Percentiles rank a stretch among this genome's conserved stretches.
These are phyloP conservation scores for Podila minutissima DNA, from an alignment of 192 early-diverging fungal genomes.

Conservation along the genomic window DNA sequence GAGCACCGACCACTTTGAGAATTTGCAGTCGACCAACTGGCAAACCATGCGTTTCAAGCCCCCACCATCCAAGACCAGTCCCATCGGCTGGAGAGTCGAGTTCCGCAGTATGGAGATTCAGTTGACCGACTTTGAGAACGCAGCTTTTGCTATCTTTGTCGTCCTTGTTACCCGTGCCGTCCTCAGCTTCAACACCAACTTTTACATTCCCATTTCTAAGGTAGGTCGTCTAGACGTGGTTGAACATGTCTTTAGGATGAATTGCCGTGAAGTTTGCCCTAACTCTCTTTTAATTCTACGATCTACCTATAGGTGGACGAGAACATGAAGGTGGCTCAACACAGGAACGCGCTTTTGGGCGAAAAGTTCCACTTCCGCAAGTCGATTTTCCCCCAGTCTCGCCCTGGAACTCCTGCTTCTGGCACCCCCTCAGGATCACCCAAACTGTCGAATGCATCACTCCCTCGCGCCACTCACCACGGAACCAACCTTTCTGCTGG, in stretches of 20 bases:
- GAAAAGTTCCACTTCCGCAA: slow-evolving; percentile 94
- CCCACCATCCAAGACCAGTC: slow-evolving; percentile 84
- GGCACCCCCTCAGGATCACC: slow-evolving; percentile 48
- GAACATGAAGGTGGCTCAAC: slow-evolving; percentile 92
- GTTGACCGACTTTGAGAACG: slow-evolving; percentile 96
- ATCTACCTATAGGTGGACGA: slow-evolving; percentile 74
- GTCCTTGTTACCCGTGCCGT: slow-evolving; percentile 91
- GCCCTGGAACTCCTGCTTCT: slow-evolving; percentile 40
- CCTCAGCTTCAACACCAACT: slow-evolving; percentile 88
- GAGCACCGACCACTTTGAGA: slow-evolving; percentile 97
- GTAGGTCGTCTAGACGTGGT: slow-evolving; percentile 41
- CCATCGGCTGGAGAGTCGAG: slow-evolving; percentile 98
- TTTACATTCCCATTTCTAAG: slow-evolving; percentile 97
- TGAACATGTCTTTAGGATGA: no score
- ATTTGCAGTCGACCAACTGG: slow-evolving; percentile 99
- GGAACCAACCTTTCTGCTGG: slow-evolving; percentile 8
- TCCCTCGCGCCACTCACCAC: slow-evolving; percentile 10
- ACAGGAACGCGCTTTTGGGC: slow-evolving; percentile 79
- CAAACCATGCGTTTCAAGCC: slow-evolving; percentile 99
- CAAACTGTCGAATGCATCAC: slow-evolving; percentile 16
- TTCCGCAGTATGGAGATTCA: slow-evolving; percentile 98
- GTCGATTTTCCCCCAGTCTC: slow-evolving; percentile 71
- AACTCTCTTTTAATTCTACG: no score
- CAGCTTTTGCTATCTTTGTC: slow-evolving; percentile 94
- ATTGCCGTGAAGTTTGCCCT: no score